A percentile compares a stretch with the other conserved stretches of the same genome.
These are phyloP conservation scores for Dothistroma pini DNA, from an alignment of 2,329 filamentous ascomycete genomes.

Conservation along the genomic window DNA sequence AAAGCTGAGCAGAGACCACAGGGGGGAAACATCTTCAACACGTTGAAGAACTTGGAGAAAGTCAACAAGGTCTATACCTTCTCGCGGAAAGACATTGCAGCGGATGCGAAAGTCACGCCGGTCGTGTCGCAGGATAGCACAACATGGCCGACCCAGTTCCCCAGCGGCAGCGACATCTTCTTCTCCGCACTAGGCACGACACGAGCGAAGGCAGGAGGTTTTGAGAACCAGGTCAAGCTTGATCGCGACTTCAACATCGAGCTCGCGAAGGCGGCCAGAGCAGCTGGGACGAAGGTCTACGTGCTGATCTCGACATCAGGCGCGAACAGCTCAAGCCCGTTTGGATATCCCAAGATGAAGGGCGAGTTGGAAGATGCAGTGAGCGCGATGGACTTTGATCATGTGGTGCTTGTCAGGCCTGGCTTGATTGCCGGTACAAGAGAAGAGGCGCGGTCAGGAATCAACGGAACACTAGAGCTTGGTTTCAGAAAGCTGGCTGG, in stretches of 20 bases:
- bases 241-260: constrained; percentile 83
- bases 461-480: constrained; percentile 50
- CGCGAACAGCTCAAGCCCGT: constrained; percentile 50
- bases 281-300: constrained; percentile 67
- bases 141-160: constrained; percentile 61
- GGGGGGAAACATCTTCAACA: constrained; percentile 70
- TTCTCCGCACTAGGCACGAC: constrained; percentile 81
- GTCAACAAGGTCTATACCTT: constrained; percentile 59
- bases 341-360: constrained; percentile 71
- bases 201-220: constrained; percentile 65
- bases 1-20: constrained; percentile 35
- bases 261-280: constrained; percentile 70
- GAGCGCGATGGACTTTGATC: constrained; percentile 68
- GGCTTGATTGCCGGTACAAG: constrained; percentile 72
- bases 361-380: constrained; percentile 78
- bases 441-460: constrained; percentile 46
- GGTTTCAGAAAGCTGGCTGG: constrained; percentile 55
- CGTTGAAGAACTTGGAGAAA: constrained; percentile 53
- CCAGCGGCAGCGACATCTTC: constrained; percentile 63
- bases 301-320: constrained; percentile 66
- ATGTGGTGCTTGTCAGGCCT: constrained; percentile 69
- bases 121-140: constrained; percentile 64
- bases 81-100: constrained; percentile 59
- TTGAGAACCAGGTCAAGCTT: constrained; percentile 79
- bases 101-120: constrained; percentile 60